Conservation (phyloP, 768 basidiomycete genomes). For the Panaeolus papilionaceus region DNA sequence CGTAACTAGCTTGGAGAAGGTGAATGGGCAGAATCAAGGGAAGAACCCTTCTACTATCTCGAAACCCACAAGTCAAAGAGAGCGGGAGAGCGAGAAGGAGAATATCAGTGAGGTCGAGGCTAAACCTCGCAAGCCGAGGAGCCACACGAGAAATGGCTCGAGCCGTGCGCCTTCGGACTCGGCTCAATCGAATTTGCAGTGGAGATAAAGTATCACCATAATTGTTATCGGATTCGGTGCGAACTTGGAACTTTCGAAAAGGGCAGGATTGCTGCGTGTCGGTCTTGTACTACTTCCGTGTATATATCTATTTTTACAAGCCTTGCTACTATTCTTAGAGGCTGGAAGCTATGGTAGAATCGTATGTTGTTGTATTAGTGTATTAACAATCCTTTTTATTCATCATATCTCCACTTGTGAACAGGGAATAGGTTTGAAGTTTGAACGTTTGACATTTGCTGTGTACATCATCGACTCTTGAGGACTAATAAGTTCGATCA, state of each 20-base stretch:
- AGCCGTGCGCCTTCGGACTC: not conserved
- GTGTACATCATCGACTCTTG: not conserved
- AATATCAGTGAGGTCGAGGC: not conserved
- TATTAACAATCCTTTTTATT: not conserved
- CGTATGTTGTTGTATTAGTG: not conserved
- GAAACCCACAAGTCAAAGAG: not conserved
- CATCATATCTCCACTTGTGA: not conserved
- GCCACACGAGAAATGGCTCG: not conserved
- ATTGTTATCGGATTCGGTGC: not conserved
- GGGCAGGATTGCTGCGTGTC: not conserved
- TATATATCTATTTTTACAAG: constrained; percentile 2
- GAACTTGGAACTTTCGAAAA: not conserved
- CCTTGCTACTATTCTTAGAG: not conserved
- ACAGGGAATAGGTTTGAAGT: not conserved
- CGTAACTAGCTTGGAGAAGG: not conserved
- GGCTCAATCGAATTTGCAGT: not conserved
- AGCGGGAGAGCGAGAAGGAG: constrained; percentile 7
- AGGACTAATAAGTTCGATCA: not conserved
- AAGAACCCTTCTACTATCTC: not conserved
- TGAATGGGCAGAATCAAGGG: not conserved
- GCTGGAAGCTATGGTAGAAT: not conserved
- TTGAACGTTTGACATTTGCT: not conserved
- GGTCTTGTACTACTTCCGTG: not conserved
- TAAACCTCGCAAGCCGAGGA: not conserved
- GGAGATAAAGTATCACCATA: not conserved